Evolutionary conservation across 2,329 filamentous ascomycete genomes (phyloP).

Genomic region (Alternaria arborescens): DNA sequence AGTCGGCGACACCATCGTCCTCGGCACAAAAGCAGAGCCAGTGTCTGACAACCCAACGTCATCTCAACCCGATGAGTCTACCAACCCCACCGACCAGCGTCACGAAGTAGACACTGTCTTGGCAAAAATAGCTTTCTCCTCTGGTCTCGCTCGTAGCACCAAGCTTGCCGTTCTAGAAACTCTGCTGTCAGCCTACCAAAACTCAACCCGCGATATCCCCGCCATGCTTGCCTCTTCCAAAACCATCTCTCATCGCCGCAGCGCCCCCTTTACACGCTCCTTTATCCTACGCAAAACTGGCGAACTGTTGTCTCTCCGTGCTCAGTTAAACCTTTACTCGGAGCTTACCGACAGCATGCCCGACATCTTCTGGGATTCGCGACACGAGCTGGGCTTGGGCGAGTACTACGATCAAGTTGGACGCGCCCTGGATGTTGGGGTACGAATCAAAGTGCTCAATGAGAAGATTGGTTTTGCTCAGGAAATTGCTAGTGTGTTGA

Average conservation of each 20-base stretch:
- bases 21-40: slow-evolving; percentile 73
- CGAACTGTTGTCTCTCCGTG: slow-evolving; percentile 85
- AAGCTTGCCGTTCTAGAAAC: slow-evolving; percentile 93
- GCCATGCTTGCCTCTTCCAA: slow-evolving; percentile 75
- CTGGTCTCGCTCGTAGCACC: slow-evolving; percentile 88
- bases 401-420: slow-evolving; percentile 96
- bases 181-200: slow-evolving; percentile 82
- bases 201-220: slow-evolving; percentile 84
- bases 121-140: slow-evolving; percentile 96
- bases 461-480: slow-evolving; percentile 98
- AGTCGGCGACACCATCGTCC: slow-evolving; percentile 84
- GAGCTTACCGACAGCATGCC: slow-evolving; percentile 94
- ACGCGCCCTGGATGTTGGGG: slow-evolving; percentile 86
- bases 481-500: slow-evolving; percentile 88
- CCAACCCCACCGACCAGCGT: slow-evolving; percentile 50
- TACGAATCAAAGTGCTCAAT: slow-evolving; percentile 89
- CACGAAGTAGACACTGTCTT: slow-evolving; percentile 70
- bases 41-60: slow-evolving; percentile 13
- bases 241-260: slow-evolving; percentile 46
- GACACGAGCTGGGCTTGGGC: slow-evolving; percentile 87
- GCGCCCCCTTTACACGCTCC: slow-evolving; percentile 65
- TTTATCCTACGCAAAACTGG: slow-evolving; percentile 95
- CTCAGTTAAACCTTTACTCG: slow-evolving; percentile 94
- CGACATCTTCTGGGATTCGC: slow-evolving; percentile 95
- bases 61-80: slow-evolving; percentile 49